These are phyloP conservation scores for Periconia sp. DNA, from an alignment of 2,329 filamentous ascomycete genomes.

Conservation along the genomic window DNA sequence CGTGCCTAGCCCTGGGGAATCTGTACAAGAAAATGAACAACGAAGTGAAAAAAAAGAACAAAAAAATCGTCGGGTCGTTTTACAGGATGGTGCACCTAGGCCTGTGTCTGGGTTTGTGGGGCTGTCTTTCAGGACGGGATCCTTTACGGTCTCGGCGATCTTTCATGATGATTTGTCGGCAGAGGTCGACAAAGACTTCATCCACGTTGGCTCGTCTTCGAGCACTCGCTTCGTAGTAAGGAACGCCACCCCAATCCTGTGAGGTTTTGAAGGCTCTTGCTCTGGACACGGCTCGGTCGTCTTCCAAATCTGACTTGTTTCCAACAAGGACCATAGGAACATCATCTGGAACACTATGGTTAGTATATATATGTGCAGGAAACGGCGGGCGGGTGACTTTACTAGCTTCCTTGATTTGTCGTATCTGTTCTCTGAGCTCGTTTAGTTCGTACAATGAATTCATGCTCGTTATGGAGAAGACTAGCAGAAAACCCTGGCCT, in stretches of 20 bases:
- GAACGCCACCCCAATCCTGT: constrained; percentile 82
- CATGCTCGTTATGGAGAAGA: constrained; percentile 86
- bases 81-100: constrained; percentile 19
- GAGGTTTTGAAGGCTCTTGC: constrained; percentile 80
- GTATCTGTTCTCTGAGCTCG: constrained; percentile 83
- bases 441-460: constrained; percentile 82
- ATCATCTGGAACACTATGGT: constrained; percentile 52
- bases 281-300: constrained; percentile 76
- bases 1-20: constrained; percentile 4
- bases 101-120: neutral
- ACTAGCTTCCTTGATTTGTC: constrained; percentile 81
- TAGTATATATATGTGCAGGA: neutral
- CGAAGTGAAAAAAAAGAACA: constrained; percentile 1
- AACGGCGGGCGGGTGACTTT: neutral
- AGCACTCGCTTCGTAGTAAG: constrained; percentile 89
- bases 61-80: constrained; percentile 1
- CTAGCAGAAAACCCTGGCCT: constrained; percentile 85
- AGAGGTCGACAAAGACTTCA: constrained; percentile 84
- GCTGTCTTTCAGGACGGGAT: neutral
- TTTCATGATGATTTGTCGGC: constrained; percentile 77
- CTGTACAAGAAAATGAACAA: constrained; percentile 4
- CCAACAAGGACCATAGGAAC: constrained; percentile 88
- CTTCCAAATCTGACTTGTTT: constrained; percentile 82
- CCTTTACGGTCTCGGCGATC: constrained; percentile 54
- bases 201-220: constrained; percentile 83